Conservation (phyloP, 164 flowering plant species). For the Vitis rupestris region DNA sequence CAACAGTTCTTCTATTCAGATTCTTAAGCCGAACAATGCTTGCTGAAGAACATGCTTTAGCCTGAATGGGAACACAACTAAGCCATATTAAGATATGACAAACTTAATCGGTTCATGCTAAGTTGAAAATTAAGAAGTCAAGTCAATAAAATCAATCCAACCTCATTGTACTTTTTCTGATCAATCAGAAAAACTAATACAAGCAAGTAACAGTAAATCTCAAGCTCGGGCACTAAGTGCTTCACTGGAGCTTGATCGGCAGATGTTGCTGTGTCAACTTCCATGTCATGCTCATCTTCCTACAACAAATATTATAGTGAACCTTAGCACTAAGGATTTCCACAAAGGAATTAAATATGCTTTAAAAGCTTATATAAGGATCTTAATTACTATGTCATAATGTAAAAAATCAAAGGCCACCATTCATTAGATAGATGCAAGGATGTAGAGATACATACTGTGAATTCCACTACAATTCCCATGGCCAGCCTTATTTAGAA, state of each 20-base stretch:
- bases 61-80: constrained; percentile 40
- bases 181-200: constrained; percentile 84
- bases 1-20: constrained; percentile 83
- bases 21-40: constrained; percentile 76
- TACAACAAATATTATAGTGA: constrained; percentile 18
- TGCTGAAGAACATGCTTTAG: constrained; percentile 85
- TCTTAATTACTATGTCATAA: too few species aligned
- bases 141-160: constrained; percentile 9
- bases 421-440: too few species aligned
- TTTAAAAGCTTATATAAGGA: too few species aligned
- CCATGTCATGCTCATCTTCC: constrained; percentile 92
- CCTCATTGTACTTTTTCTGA: constrained; percentile 80
- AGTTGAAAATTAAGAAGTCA: too few species aligned
- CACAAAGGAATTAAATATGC: too few species aligned
- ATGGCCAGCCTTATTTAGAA: too few species aligned
- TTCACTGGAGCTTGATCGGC: constrained; percentile 48
- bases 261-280: constrained; percentile 81
- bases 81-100: too few species aligned
- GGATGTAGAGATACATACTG: too few species aligned
- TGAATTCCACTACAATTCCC: too few species aligned
- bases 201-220: constrained; percentile 80
- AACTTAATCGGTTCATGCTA: too few species aligned
- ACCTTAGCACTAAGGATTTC: too few species aligned
- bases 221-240: constrained; percentile 80
- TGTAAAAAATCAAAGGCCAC: too few species aligned